Base-by-base conservation (phyloP, 192 early-diverging fungal species). In the Podochytrium sp. region DNA sequence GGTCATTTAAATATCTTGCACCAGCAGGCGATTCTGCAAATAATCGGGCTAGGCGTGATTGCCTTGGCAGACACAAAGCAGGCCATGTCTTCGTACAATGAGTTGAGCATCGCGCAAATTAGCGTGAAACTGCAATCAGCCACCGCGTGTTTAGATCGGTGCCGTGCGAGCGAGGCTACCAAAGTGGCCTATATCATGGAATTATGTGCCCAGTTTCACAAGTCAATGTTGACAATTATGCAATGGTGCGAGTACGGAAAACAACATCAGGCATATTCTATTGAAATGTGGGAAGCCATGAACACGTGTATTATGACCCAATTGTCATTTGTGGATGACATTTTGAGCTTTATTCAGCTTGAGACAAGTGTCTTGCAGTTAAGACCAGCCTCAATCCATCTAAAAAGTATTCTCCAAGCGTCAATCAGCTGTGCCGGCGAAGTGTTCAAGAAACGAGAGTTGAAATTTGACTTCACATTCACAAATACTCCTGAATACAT, bases 141-240 rank as follows among this genome's bases (percentile, higher is more conserved):
- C 12, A 18, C 34, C 23, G 7, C 69, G 69, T 30, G 0, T 16
- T 14, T 34, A 41, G 1, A 16, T 42, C n/a, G 56, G 23, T n/a
- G n/a, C 6, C n/a, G 12, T 3, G 18, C 30, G 39, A 12, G 1
- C 29, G 6, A 12, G n/a, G 25, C 34, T 30, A 39, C 41, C 23
- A 57, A 59, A 33, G 32, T 3, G 14, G 18, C 20, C 2, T 71
- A 71, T 34, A 29, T 71, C 32, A 33, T 41, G 18, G 41, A 42
- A 27, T 27, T 71, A 16, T 71, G 69, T 30, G 56, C 58, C 27
- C 69, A 71, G 56, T 71, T 71, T 33, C 69, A 71, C 43, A 10
- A 25, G 32, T 57, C 69, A n/a, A 20, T 59, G 69, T 35, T 71
- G 2, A 34, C 27, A n/a, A 42, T 71, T 38, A 4, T 60, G 41